Evolutionary conservation across 441 rosid genomes (phyloP), one percentile per base, ranked within the genome.

Genomic region (Mallotus japonicus): DNA sequence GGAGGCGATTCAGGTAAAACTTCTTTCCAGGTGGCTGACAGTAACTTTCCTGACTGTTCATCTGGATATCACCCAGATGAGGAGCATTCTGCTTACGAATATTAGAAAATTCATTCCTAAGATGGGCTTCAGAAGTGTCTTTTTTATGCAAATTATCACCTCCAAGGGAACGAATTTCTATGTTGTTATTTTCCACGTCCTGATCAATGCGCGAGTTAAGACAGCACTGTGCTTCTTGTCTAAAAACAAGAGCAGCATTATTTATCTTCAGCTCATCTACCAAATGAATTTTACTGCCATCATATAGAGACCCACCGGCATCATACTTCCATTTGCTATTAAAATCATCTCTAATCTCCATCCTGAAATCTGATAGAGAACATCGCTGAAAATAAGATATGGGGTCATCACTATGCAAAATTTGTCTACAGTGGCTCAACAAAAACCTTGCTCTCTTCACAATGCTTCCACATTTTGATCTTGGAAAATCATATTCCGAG

Each of bases 1-100:
- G 84, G 75, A 92, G 97, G 54, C 86, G 94, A 69, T 92, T 95
- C 71, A 92, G 77, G 82, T 85, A 89, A 80, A 90, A 88, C 73
- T 84, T 89, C 90, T 88, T 89, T 81, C 92, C 93, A 24, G 83
- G 80, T 49, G 80, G 69, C 40, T 65, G 77, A 65, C 79, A 68
- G 57, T 73, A 75, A 72, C 63, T 67, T 16, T 16, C 46, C 72
- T 34, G 40, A 62, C 57, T 46, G 51, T 79, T 83, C 15, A 68
- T 79, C 63, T 71, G 67, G 13, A 19, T 64, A 47, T 62, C 61
- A 75, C 75, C 78, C 66, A 72, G 19, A 53, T 3, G 16, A 34
- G 69, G 69, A 73, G 47, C 75, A 75, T 69, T 76, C 53, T 73
- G 8, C 64, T 60, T 73, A 53, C 22, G 64, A 57, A 75, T 65